Evolutionary conservation across 768 basidiomycete genomes (phyloP).

Genomic region (Leccinum sublutescens): DNA sequence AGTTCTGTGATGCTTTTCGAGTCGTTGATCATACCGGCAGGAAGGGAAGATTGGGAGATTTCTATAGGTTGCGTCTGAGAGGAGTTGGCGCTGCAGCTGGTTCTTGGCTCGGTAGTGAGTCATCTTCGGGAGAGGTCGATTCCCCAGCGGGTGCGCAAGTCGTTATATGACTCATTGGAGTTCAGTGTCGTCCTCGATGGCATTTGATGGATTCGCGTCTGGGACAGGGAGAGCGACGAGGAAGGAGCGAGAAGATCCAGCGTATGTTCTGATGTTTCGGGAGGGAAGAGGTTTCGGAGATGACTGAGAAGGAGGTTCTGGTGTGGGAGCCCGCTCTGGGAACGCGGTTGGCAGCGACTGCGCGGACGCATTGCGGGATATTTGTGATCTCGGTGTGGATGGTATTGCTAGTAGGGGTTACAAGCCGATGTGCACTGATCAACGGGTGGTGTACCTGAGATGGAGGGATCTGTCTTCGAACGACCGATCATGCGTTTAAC

Average conservation of each 20-base stretch:
- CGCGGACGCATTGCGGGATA: conserved; percentile 22
- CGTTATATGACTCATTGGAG: conserved; percentile 65
- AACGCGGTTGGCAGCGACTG: conserved; percentile 22
- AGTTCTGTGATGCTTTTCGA: conserved; percentile 80
- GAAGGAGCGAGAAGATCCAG: conserved; percentile 78
- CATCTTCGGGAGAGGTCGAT: conserved; percentile 76
- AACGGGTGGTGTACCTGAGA: conserved; percentile 26
- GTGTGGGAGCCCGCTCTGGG: conserved; percentile 26
- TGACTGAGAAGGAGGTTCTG: conserved; percentile 24
- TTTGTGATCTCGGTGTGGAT: not conserved
- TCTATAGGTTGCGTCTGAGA: conserved; percentile 28
- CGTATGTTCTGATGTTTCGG: conserved; percentile 62
- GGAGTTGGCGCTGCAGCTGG: not conserved
- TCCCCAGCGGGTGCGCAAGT: conserved; percentile 75
- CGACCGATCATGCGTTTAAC: conserved; percentile 73
- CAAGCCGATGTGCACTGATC: not conserved
- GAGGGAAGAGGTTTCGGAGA: conserved; percentile 20
- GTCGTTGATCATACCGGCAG: conserved; percentile 66
- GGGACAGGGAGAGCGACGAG: conserved; percentile 56
- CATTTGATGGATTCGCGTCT: conserved; percentile 24
- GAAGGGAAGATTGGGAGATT: conserved; percentile 42
- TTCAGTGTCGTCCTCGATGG: conserved; percentile 50
- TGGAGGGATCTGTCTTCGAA: conserved; percentile 60
- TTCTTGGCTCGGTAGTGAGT: conserved; percentile 41
- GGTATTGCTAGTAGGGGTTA: conserved; percentile 7